These are phyloP conservation scores for Morella rubra DNA, from an alignment of 306 rosid species.

Conservation along the genomic window DNA sequence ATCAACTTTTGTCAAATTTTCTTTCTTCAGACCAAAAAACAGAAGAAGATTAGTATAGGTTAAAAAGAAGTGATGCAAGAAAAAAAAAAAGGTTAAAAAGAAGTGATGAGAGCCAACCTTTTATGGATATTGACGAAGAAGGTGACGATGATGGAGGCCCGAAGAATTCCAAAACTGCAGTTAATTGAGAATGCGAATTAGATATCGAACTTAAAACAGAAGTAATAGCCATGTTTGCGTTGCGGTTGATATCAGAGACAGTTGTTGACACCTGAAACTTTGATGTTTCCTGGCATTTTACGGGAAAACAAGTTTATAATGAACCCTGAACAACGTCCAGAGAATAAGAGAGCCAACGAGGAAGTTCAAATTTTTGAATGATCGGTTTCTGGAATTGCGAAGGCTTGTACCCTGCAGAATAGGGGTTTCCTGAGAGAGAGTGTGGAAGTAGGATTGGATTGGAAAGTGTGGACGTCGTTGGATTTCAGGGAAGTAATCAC, in stretches of 20 bases:
- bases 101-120: slow-evolving; percentile 43
- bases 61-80: not conserved
- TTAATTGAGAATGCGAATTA: slow-evolving; percentile 11
- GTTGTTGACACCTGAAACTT: slow-evolving; percentile 67
- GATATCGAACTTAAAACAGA: not conserved
- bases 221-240: slow-evolving; percentile 18
- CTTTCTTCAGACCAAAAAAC: not conserved
- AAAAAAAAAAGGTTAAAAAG: not conserved
- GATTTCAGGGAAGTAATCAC: slow-evolving; percentile 3
- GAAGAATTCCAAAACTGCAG: slow-evolving; percentile 64
- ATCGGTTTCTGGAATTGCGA: slow-evolving; percentile 17
- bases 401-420: not conserved
- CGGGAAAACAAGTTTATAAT: slow-evolving; percentile 22
- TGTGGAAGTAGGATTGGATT: slow-evolving; percentile 13
- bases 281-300: slow-evolving; percentile 89
- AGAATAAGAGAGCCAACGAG: not conserved
- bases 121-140: slow-evolving; percentile 61
- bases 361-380: not conserved
- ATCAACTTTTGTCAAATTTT: not conserved
- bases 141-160: slow-evolving; percentile 51
- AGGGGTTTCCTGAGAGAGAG: slow-evolving; percentile 15
- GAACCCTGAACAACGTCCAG: not conserved
- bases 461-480: slow-evolving; percentile 38
- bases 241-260: slow-evolving; percentile 3
- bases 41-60: slow-evolving; percentile 13